phyloP scores from a whole-genome alignment of 352 stramenopile species.

The Globisporangium cylindrosporum region DNA sequence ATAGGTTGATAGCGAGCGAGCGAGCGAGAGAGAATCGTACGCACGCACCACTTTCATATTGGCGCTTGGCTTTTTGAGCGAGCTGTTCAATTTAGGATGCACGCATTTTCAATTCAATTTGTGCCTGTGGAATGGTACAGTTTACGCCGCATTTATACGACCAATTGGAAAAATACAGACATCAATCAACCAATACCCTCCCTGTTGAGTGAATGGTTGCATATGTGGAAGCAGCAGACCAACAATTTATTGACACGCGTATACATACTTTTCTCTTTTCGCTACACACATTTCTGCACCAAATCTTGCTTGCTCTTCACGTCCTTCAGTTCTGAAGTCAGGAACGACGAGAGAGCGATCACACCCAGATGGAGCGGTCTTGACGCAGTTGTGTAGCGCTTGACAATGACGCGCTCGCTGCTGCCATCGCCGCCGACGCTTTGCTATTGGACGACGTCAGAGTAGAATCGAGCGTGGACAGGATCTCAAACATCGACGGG shows the following conservation, averaged over 20 bases:
- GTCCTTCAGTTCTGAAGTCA: not conserved
- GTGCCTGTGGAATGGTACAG: not conserved
- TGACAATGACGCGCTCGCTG: constrained; percentile 16
- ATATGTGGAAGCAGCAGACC: not conserved
- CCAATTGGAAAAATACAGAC: not conserved
- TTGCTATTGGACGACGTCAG: not conserved
- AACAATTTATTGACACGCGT: not conserved
- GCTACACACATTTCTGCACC: not conserved
- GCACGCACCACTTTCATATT: constrained; percentile 11
- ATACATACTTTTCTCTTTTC: not conserved
- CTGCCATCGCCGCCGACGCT: constrained; percentile 3
- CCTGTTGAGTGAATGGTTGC: no score
- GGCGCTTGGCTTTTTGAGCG: not conserved
- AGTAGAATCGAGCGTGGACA: constrained; percentile 41
- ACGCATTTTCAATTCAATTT: not conserved
- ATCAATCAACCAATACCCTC: no score
- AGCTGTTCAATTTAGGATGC: not conserved
- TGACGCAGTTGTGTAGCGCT: constrained; percentile 6
- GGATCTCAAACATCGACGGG: constrained; percentile 68
- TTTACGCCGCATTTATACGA: not conserved
- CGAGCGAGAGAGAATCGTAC: not conserved
- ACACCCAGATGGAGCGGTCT: constrained; percentile 23
- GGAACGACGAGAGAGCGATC: constrained; percentile 6
- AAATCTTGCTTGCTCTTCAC: not conserved
- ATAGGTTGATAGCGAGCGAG: not conserved